phyloP scores from a whole-genome alignment of 805 yeast genomes.

The Debaryomyces castellii region DNA sequence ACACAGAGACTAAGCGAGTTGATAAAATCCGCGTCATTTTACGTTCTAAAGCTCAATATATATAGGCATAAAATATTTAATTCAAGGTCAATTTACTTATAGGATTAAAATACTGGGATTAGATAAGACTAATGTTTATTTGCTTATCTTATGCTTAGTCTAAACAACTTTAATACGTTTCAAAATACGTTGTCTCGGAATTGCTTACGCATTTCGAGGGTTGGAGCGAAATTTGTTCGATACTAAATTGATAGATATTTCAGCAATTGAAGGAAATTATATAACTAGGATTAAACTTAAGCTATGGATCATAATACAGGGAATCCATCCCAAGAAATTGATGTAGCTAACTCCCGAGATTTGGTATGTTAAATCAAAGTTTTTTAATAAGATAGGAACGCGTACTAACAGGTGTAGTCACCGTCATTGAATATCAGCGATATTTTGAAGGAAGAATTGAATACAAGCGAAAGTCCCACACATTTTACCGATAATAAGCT shows the following conservation, averaged over 20 bases:
- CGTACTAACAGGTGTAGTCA: constrained; percentile 5
- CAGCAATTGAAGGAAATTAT: background rate
- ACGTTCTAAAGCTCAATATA: no score
- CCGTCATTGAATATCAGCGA: constrained; percentile 5
- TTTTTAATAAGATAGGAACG: background rate
- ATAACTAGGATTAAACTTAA: background rate
- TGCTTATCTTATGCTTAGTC: no score
- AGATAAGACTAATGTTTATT: no score
- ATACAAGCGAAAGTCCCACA: background rate
- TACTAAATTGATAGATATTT: background rate
- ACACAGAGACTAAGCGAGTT: no score
- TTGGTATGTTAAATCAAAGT: background rate
- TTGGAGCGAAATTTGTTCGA: constrained; percentile 3
- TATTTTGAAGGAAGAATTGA: constrained; percentile 4
- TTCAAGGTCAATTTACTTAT: no score
- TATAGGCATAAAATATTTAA: no score
- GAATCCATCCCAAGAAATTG: constrained; percentile 2
- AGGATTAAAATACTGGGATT: no score
- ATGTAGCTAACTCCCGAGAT: background rate
- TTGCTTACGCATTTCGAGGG: constrained; percentile 3
- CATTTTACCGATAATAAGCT: constrained; percentile 5
- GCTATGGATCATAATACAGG: constrained; percentile 3
- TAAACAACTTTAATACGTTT: no score
- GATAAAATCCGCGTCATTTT: no score
- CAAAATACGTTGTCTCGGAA: constrained; percentile 1